These are phyloP conservation scores for Saturnispora zaruensis DNA, from an alignment of 805 yeast species.

Conservation along the genomic window DNA sequence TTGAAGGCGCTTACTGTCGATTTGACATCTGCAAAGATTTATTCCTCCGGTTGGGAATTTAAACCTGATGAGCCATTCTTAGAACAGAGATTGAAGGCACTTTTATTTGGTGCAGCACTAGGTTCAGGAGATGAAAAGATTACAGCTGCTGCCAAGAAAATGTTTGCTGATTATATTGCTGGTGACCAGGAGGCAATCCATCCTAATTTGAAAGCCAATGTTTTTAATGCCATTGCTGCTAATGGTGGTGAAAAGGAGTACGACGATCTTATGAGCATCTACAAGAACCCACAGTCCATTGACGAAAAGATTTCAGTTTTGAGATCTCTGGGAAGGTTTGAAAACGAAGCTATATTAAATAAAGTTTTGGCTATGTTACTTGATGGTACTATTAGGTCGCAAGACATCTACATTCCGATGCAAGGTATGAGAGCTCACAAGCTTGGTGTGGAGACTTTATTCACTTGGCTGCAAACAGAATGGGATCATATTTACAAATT, in stretches of 20 bases:
- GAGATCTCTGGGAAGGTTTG: constrained; percentile 43
- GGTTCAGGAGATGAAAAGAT: constrained; percentile 33
- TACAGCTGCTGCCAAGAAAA: constrained; percentile 18
- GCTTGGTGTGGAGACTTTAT: constrained; percentile 59
- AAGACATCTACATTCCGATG: constrained; percentile 53
- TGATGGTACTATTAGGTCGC: constrained; percentile 63
- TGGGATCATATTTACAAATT: constrained; percentile 62
- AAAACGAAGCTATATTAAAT: constrained; percentile 30
- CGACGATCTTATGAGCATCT: constrained; percentile 37
- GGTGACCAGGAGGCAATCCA: constrained; percentile 30
- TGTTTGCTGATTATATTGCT: constrained; percentile 23
- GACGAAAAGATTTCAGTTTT: constrained; percentile 53
- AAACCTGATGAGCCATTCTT: constrained; percentile 60
- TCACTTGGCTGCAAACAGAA: constrained; percentile 61
- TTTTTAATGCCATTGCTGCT: constrained; percentile 37
- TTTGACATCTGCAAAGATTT: constrained; percentile 21
- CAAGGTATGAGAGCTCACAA: constrained; percentile 56
- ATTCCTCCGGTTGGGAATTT: constrained; percentile 71
- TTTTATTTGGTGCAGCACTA: constrained; percentile 37
- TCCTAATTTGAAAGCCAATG: constrained; percentile 38
- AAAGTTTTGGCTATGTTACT: constrained; percentile 34
- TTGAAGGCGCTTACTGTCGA: constrained; percentile 29
- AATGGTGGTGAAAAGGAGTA: constrained; percentile 32
- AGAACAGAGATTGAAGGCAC: constrained; percentile 32
- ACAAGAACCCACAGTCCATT: constrained; percentile 41